phyloP scores from a whole-genome alignment of 495 filamentous ascomycete species.

The Xanthoparmelia taractica region DNA sequence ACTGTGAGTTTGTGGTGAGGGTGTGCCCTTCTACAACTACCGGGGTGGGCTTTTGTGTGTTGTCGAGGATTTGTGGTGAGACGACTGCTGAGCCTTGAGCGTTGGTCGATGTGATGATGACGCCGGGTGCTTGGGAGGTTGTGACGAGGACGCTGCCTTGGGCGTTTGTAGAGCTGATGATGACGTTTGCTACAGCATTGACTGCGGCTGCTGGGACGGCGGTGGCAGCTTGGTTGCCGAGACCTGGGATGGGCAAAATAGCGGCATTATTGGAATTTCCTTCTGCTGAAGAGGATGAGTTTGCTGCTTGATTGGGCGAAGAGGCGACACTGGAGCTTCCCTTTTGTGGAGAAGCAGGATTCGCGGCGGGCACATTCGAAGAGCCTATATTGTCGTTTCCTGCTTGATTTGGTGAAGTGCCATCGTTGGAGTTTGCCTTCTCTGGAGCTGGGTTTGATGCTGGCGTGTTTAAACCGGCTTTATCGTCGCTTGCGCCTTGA shows the following conservation, averaged over 20 bases:
- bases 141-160: not conserved
- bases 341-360: not conserved
- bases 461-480: not conserved
- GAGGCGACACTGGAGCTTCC: not conserved
- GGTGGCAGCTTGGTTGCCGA: not conserved
- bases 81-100: slow-evolving; percentile 1
- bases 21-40: not conserved
- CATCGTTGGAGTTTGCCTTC: not conserved
- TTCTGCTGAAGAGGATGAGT: not conserved
- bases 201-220: not conserved
- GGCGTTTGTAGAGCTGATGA: not conserved
- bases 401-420: not conserved
- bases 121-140: not conserved
- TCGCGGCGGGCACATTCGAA: not conserved
- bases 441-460: not conserved
- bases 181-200: not conserved
- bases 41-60: not conserved
- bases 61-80: not conserved
- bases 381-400: not conserved
- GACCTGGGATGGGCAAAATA: not conserved
- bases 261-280: not conserved
- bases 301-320: not conserved
- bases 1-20: not conserved
- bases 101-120: not conserved
- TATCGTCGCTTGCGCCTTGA: not conserved